Evolutionary conservation across 768 basidiomycete species (phyloP).

Genomic region (Hemileccinum impolitum): DNA sequence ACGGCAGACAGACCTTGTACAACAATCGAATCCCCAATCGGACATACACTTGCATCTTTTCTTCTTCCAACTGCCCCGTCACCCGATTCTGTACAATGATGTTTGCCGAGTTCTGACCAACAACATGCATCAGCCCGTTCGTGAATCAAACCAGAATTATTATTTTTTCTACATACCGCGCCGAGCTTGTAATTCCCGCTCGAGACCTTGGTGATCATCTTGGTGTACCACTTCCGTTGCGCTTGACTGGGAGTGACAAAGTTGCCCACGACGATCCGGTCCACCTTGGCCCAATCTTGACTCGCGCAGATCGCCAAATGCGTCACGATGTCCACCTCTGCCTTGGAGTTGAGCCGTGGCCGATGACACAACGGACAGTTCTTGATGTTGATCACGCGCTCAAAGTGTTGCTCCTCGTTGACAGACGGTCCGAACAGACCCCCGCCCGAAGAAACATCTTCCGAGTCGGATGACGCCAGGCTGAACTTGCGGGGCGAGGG

Average conservation of each 20-base stretch:
- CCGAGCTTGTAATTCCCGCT: constrained; percentile 87
- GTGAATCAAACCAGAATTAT: not conserved
- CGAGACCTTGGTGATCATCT: constrained; percentile 81
- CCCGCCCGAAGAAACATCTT: constrained; percentile 31
- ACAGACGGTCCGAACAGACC: constrained; percentile 6
- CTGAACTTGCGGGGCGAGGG: constrained; percentile 32
- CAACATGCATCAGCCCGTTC: not conserved
- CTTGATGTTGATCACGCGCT: constrained; percentile 93
- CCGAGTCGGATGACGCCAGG: constrained; percentile 45
- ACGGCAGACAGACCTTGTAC: constrained; percentile 59
- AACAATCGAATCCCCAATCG: constrained; percentile 87
- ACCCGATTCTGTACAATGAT: constrained; percentile 95
- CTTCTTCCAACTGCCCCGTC: constrained; percentile 91
- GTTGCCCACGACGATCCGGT: constrained; percentile 87
- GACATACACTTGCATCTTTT: constrained; percentile 97
- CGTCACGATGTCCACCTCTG: constrained; percentile 92
- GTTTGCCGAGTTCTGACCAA: constrained; percentile 84
- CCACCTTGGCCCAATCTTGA: constrained; percentile 87
- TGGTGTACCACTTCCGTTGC: constrained; percentile 96
- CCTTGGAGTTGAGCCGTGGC: constrained; percentile 78
- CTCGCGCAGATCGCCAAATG: constrained; percentile 96
- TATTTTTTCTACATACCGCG: constrained; percentile 67
- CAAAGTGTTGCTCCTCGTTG: constrained; percentile 42
- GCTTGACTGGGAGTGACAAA: constrained; percentile 94
- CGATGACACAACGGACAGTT: constrained; percentile 93